Evolutionary conservation across 495 filamentous ascomycete genomes (phyloP).

Genomic region (Lepraria neglecta): DNA sequence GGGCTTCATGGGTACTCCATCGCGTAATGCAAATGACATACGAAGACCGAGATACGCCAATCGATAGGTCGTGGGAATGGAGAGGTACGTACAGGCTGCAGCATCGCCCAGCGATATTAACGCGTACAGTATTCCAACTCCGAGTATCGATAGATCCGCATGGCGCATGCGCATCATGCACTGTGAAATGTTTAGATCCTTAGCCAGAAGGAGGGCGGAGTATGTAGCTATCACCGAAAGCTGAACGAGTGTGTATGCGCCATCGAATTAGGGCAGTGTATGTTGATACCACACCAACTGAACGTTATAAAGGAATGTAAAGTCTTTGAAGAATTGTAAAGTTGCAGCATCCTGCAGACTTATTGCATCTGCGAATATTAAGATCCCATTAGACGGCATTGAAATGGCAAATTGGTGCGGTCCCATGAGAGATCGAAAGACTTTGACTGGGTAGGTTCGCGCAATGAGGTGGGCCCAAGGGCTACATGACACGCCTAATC

Average conservation of each 20-base stretch:
- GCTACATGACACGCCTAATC: background rate
- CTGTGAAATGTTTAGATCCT: background rate
- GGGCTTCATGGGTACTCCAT: too few species aligned
- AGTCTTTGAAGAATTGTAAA: too few species aligned
- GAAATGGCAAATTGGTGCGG: background rate
- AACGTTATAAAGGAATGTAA: background rate
- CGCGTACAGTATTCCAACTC: conserved; percentile 5
- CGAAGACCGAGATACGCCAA: background rate
- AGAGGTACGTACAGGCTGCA: conserved; percentile 4
- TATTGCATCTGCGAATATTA: background rate
- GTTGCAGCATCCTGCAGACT: background rate
- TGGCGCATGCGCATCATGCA: conserved; percentile 1
- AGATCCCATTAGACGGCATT: background rate
- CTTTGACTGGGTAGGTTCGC: background rate
- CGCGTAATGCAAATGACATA: too few species aligned
- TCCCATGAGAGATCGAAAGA: background rate
- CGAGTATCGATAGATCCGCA: background rate
- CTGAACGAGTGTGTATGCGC: background rate
- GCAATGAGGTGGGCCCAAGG: background rate
- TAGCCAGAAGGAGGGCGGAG: background rate
- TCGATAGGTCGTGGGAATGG: background rate
- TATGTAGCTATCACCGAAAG: background rate
- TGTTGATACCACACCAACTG: background rate
- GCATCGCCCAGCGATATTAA: conserved; percentile 1
- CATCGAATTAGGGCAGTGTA: background rate